Base-by-base conservation (phyloP, 2,329 filamentous ascomycete species). In the Neoarthrinium moseri region DNA sequence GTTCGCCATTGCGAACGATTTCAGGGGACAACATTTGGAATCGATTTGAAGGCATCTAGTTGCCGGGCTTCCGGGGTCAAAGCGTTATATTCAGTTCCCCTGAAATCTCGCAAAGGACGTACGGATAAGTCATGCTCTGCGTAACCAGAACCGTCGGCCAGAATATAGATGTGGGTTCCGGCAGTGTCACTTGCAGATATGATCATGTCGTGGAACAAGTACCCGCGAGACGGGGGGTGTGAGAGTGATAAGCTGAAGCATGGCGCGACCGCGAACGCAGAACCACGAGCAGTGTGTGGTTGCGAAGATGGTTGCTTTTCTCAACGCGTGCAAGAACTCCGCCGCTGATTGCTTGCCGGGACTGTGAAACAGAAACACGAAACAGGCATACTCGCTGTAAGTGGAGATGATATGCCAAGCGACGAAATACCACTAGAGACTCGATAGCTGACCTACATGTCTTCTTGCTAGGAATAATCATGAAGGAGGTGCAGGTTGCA, bases 301-400 rank as follows among this genome's bases (percentile, higher is more conserved):
- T 17, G 22, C 18, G 17, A 11, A 11, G 17, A 20, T 12, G 30
- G 7, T 40, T 40, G 37, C 37, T 40, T 40, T 40, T 27, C 23
- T 10, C 6, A 7, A 20, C 23, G 37, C 37, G 37, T 40, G 37
- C 23, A n/a, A 40, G 17, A n/a, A n/a, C 17, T 40, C 37, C 24
- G 15, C 15, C 24, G 18, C 23, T 18, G 20, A 18, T 11, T 40
- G 37, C 21, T 12, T 24, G 7, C 29, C n/a, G 6, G 35, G 20
- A 15, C 23, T 11, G 22, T 18, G n/a, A 20, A 29, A 24, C 8
- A 24, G 13, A 40, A 12, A 17, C 15, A 15, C 15, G 35, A 20
- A 22, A 24, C 35, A 40, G 15, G 37, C 37, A 26, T 40, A 10
- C 18, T 40, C 37, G 23, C 22, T 40, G 37, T 24, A 40, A 26